phyloP scores from a whole-genome alignment of 345 rosid genomes.

The Luvunga scandens region DNA sequence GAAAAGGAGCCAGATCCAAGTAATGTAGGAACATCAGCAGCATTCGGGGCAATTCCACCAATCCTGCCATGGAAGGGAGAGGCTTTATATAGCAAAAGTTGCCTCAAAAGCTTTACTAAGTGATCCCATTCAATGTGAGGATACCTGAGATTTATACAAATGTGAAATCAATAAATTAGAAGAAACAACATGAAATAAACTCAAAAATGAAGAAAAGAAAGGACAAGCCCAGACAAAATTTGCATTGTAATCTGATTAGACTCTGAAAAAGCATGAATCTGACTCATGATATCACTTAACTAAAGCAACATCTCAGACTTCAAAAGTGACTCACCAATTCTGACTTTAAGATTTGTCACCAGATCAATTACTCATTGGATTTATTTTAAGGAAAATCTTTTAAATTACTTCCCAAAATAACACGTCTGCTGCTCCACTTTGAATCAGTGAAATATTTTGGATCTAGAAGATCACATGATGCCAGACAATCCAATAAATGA shows the following conservation, averaged over 20 bases:
- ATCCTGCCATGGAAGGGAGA: slow-evolving; percentile 40
- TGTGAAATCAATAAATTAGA: slow-evolving; percentile 14
- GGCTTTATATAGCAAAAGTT: slow-evolving; percentile 50
- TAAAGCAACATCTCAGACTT: background rate
- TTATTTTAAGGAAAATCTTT: background rate
- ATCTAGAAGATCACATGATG: background rate
- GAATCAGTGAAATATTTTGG: background rate
- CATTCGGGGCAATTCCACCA: slow-evolving; percentile 56
- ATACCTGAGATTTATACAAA: slow-evolving; percentile 53
- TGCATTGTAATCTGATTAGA: background rate
- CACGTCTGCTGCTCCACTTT: background rate
- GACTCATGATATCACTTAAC: background rate
- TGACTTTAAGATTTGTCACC: background rate
- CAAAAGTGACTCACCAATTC: background rate
- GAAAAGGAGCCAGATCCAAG: slow-evolving; percentile 88
- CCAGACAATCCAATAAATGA: background rate
- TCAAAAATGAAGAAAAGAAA: slow-evolving; percentile 10
- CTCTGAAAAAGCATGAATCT: slow-evolving; percentile 6
- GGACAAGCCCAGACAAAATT: background rate
- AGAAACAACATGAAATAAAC: background rate
- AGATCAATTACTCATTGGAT: background rate
- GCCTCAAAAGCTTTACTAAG: slow-evolving; percentile 91
- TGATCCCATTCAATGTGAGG: slow-evolving; percentile 82
- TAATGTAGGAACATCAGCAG: slow-evolving; percentile 90
- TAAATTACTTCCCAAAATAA: background rate